Conservation (phyloP, 768 basidiomycete genomes). For the Psilocybe tampanensis region DNA sequence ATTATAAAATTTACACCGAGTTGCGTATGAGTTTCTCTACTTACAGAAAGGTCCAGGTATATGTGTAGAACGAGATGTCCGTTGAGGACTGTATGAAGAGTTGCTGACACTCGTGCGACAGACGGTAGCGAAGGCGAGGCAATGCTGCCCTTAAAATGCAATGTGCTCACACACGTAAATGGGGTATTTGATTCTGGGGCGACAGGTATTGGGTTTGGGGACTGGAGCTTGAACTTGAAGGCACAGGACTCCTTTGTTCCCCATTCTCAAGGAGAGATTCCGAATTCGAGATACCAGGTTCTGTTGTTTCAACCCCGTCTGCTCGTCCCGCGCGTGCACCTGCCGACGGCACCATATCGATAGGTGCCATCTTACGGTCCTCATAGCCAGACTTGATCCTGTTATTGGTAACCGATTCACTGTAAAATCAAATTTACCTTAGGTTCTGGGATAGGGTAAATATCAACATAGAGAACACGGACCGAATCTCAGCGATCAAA, state of each 20-base stretch:
- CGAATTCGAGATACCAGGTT: constrained; percentile 44
- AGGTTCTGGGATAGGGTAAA: constrained; percentile 1
- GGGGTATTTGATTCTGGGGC: constrained; percentile 43
- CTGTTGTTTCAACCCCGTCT: constrained; percentile 64
- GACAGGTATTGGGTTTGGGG: constrained; percentile 31
- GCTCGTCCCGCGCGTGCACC: constrained; percentile 68
- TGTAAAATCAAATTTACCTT: constrained; percentile 31
- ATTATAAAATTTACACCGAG: constrained; percentile 12
- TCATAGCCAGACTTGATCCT: constrained; percentile 78
- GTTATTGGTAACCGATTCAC: constrained; percentile 82
- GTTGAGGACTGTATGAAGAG: neutral
- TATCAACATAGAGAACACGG: constrained; percentile 3
- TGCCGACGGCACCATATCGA: constrained; percentile 72
- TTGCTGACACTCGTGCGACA: constrained; percentile 11
- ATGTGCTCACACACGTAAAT: constrained; percentile 36
- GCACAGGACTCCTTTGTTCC: constrained; percentile 25
- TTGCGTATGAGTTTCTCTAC: neutral
- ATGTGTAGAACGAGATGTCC: neutral
- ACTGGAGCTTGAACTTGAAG: constrained; percentile 21
- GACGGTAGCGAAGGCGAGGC: constrained; percentile 10
- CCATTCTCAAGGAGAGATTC: constrained; percentile 49
- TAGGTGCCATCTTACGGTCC: constrained; percentile 60
- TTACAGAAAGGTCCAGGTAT: constrained; percentile 12
- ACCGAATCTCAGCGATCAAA: constrained; percentile 83
- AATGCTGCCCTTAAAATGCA: neutral